These are phyloP conservation scores for Kalmusia sp. DNA, from an alignment of 2,329 filamentous ascomycete species.

Conservation along the genomic window DNA sequence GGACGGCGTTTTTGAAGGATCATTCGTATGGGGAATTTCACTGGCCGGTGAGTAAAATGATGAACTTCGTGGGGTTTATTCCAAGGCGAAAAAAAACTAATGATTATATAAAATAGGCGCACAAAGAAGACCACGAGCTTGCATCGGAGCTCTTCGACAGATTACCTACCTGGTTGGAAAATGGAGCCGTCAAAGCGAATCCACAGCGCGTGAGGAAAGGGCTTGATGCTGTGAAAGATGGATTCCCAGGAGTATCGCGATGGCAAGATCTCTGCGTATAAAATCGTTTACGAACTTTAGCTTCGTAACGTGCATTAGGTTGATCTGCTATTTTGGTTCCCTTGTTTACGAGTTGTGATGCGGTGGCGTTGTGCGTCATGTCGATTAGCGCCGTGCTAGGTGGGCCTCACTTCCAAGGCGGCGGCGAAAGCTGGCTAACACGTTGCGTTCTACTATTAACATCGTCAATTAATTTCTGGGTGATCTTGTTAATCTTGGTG, in stretches of 20 bases:
- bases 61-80: too few species aligned
- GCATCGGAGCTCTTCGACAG: conserved; percentile 47
- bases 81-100: too few species aligned
- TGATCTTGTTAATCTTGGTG: too few species aligned
- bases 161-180: conserved; percentile 43
- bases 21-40: conserved; percentile 45
- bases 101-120: too few species aligned
- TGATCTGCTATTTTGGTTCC: background rate
- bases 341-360: too few species aligned
- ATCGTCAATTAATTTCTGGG: too few species aligned
- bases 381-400: background rate
- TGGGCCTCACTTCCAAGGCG: background rate
- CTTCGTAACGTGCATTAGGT: background rate
- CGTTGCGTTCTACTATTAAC: too few species aligned
- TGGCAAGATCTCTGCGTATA: conserved; percentile 49
- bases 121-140: conserved; percentile 47
- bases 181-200: conserved; percentile 47
- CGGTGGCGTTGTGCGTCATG: background rate
- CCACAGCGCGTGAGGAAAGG: conserved; percentile 37
- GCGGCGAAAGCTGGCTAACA: too few species aligned
- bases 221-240: conserved; percentile 40
- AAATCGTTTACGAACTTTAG: conserved; percentile 49
- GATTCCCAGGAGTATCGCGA: conserved; percentile 50
- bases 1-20: conserved; percentile 52
- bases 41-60: conserved; percentile 45